These are phyloP conservation scores for Plantago ovata DNA, from an alignment of 257 asterid genomes.

Conservation along the genomic window DNA sequence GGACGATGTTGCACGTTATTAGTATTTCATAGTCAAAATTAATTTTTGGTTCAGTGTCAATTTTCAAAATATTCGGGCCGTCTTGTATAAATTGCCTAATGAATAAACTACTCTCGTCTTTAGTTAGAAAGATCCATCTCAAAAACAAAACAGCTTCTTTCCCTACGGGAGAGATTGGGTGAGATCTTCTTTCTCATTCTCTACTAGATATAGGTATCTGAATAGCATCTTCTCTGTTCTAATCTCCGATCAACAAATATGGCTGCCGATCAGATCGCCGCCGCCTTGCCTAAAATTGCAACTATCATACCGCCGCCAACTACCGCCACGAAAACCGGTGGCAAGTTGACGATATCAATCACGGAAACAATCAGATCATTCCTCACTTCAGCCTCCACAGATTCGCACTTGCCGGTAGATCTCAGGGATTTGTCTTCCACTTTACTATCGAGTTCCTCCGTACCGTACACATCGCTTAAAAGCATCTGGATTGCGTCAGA, in stretches of 20 bases:
- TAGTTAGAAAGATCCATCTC: no score
- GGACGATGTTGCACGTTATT: no score
- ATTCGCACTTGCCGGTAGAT: slow-evolving; percentile 43
- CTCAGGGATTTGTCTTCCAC: slow-evolving; percentile 56
- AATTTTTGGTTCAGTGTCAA: no score
- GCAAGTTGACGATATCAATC: slow-evolving; percentile 44
- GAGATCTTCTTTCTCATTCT: no score
- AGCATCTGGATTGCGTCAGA: slow-evolving; percentile 59
- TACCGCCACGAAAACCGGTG: slow-evolving; percentile 21
- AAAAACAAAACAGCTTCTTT: no score
- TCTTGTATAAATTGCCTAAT: no score
- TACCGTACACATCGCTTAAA: slow-evolving; percentile 61
- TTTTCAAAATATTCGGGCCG: no score
- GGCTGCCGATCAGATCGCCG: slow-evolving; percentile 24
- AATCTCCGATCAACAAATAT: slow-evolving; percentile 16
- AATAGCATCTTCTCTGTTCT: no score
- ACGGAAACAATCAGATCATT: slow-evolving; percentile 57
- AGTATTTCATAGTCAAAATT: no score
- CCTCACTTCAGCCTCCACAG: slow-evolving; percentile 44
- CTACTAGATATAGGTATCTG: no score
- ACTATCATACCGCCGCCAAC: slow-evolving; percentile 21
- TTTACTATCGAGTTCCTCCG: slow-evolving; percentile 34
- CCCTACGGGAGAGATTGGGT: no score
- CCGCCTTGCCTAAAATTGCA: slow-evolving; percentile 19
- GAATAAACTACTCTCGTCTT: no score